A percentile compares a stretch with the other conserved stretches of the same genome.
Conservation (phyloP, 768 basidiomycete genomes). For the Calocera viscosa region DNA sequence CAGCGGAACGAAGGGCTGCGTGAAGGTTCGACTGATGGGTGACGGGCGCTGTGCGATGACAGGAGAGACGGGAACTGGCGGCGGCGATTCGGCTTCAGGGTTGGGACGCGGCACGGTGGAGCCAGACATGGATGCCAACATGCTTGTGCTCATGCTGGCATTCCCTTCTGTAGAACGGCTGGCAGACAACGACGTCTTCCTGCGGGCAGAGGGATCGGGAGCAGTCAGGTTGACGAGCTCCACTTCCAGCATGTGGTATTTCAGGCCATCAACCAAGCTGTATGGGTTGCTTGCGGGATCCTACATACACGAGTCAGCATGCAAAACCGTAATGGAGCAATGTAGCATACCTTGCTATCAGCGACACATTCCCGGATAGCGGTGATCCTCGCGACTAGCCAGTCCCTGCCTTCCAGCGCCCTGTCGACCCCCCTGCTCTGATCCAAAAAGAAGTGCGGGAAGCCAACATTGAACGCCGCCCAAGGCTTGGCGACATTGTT, state of each 20-base stretch:
- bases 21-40: not conserved
- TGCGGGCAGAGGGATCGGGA: not conserved
- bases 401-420: conserved; percentile 80
- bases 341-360: conserved; percentile 50
- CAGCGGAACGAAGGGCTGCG: not conserved
- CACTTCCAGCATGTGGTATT: conserved; percentile 87
- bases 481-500: conserved; percentile 89
- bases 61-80: not conserved
- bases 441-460: conserved; percentile 94
- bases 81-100: not conserved
- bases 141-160: not conserved
- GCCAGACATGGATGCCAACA: not conserved
- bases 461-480: conserved; percentile 96
- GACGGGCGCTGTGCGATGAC: not conserved
- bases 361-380: conserved; percentile 77
- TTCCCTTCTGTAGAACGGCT: not conserved
- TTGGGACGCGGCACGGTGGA: not conserved
- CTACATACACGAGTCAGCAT: conserved; percentile 29
- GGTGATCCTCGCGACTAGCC: conserved; percentile 88
- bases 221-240: conserved; percentile 29
- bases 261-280: conserved; percentile 73
- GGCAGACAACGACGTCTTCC: not conserved
- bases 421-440: conserved; percentile 77
- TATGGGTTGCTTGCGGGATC: conserved; percentile 81
- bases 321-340: not conserved